Evolutionary conservation across 1,139 yeast genomes (phyloP).

Genomic region (Lipomyces yarrowii): DNA sequence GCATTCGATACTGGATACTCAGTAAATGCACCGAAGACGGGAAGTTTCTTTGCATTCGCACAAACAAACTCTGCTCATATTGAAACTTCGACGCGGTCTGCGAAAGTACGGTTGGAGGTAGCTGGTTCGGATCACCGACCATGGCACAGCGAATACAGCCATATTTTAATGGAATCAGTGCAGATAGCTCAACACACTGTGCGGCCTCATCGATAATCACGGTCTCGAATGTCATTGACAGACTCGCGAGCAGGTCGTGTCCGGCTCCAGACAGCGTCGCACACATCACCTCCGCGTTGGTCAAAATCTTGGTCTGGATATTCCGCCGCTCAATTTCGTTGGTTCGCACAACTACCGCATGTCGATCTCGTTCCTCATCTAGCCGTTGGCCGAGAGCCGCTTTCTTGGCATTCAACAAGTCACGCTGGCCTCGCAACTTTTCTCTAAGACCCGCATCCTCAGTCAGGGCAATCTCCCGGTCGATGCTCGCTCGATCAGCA

Average conservation of each 20-base stretch:
- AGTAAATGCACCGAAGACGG: constrained; percentile 69
- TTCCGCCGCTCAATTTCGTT: constrained; percentile 78
- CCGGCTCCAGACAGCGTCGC: constrained; percentile 95
- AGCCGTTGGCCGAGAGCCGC: constrained; percentile 71
- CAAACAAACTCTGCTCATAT: constrained; percentile 92
- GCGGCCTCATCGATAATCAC: constrained; percentile 98
- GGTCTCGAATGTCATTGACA: constrained; percentile 83
- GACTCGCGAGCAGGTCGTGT: constrained; percentile 75
- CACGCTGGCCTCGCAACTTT: constrained; percentile 38
- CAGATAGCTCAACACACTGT: constrained; percentile 92
- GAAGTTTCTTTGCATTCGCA: constrained; percentile 78
- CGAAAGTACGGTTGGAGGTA: constrained; percentile 97
- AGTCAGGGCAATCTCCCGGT: constrained; percentile 47
- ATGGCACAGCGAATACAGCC: constrained; percentile 90
- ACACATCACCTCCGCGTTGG: constrained; percentile 85
- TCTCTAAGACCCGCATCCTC: constrained; percentile 36
- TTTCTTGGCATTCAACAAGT: constrained; percentile 60
- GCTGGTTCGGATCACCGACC: constrained; percentile 99
- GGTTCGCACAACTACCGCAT: constrained; percentile 67
- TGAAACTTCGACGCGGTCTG: constrained; percentile 77
- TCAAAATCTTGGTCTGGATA: constrained; percentile 69
- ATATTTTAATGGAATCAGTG: constrained; percentile 88
- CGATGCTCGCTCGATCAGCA: constrained; percentile 53
- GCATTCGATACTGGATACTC: constrained; percentile 98
- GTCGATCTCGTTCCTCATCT: constrained; percentile 77